phyloP scores from a whole-genome alignment of 768 basidiomycete species.

The Cystobasidium onofrii region DNA sequence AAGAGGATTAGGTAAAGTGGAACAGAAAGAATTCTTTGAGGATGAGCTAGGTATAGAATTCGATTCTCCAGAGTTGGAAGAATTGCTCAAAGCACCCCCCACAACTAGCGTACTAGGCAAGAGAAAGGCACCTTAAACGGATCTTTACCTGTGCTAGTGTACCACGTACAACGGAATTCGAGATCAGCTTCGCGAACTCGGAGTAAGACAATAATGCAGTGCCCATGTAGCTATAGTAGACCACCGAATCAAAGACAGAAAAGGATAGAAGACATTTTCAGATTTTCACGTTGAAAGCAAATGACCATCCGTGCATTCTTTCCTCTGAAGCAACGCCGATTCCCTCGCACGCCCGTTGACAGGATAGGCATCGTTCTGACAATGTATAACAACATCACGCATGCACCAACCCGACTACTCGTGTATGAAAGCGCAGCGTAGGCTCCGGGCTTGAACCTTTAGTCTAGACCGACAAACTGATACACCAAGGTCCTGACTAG shows the following conservation, averaged over 20 bases:
- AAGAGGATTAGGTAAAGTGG: not conserved
- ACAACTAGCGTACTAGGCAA: not conserved
- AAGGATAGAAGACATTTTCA: no score
- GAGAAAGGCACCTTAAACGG: not conserved
- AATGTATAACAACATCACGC: not conserved
- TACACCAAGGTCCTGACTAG: conserved; percentile 21
- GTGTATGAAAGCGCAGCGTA: not conserved
- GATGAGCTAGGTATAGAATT: conserved; percentile 22
- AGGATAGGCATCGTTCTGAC: no score
- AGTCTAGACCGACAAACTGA: conserved; percentile 26
- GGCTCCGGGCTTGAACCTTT: not conserved
- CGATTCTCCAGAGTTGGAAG: conserved; percentile 5
- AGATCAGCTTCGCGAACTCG: no score
- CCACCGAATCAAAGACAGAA: not conserved
- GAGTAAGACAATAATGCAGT: not conserved
- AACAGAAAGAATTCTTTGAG: conserved; percentile 11
- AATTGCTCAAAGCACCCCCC: not conserved
- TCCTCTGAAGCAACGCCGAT: no score
- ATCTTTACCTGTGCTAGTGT: not conserved
- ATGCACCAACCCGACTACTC: not conserved
- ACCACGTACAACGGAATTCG: not conserved
- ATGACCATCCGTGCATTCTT: no score
- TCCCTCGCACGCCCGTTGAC: not conserved
- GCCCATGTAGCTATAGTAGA: not conserved
- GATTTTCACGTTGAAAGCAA: not conserved